A percentile compares a stretch with the other conserved stretches of the same genome.
These are phyloP conservation scores for Fonsecaea pedrosoi DNA, from an alignment of 2,329 filamentous ascomycete species.

Conservation along the genomic window DNA sequence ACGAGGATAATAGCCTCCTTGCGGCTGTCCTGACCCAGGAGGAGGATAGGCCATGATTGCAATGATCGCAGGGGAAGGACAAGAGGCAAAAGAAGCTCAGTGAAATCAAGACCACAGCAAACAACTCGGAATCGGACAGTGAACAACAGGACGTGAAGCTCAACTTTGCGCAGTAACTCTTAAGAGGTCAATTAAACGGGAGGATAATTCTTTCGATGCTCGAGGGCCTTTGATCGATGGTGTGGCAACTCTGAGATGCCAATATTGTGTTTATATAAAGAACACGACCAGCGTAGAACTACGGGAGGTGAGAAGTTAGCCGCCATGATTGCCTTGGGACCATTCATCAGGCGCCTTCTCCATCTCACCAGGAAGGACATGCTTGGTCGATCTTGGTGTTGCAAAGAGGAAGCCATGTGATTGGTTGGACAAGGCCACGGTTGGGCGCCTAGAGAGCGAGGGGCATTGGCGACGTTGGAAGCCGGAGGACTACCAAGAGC, in stretches of 20 bases:
- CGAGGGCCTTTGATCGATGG: not conserved
- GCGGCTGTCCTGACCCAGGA: constrained; percentile 30
- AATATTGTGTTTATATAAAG: constrained; percentile 11
- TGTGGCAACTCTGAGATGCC: not conserved
- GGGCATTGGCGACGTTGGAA: constrained; percentile 4
- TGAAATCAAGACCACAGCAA: constrained; percentile 1
- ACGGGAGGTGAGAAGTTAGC: constrained; percentile 24
- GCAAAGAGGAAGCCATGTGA: constrained; percentile 22
- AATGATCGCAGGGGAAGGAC: not conserved
- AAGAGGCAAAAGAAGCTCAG: constrained; percentile 2
- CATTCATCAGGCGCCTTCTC: constrained; percentile 9
- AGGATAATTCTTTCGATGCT: not conserved
- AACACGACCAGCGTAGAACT: constrained; percentile 8
- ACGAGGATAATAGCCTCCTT: constrained; percentile 43
- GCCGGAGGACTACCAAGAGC: not conserved
- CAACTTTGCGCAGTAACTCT: constrained; percentile 8
- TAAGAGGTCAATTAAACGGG: not conserved
- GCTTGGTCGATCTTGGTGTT: constrained; percentile 32
- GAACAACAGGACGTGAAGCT: constrained; percentile 1
- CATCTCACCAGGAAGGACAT: constrained; percentile 26
- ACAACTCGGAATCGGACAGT: not conserved
- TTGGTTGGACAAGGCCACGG: constrained; percentile 26
- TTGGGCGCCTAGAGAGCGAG: constrained; percentile 32
- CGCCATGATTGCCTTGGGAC: constrained; percentile 21
- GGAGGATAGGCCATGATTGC: constrained; percentile 30